Percentiles rank a stretch among this genome's conserved stretches.
phyloP scores from a whole-genome alignment of 306 rosid genomes.

The Dalbergia cultrata region DNA sequence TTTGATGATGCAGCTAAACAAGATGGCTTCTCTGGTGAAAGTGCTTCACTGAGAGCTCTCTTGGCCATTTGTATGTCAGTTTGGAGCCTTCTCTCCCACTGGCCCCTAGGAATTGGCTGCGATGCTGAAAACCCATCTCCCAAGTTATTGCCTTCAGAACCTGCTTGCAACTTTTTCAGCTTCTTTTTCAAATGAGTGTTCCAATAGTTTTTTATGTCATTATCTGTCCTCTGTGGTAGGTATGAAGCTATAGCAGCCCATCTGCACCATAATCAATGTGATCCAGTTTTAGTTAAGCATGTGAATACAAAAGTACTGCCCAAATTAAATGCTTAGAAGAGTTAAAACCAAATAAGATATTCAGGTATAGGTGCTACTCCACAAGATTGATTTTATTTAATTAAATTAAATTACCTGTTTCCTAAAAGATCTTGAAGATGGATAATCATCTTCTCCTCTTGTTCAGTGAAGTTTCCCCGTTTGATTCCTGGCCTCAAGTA shows the following conservation, averaged over 20 bases:
- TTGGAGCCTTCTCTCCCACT: conserved; percentile 56
- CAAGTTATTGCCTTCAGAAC: conserved; percentile 1
- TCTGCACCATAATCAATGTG: conserved; percentile 39
- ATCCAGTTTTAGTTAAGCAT: conserved; percentile 14
- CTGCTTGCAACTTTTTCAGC: conserved; percentile 44
- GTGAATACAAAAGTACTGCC: conserved; percentile 3
- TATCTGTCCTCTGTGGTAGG: conserved; percentile 55
- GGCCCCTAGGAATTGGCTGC: conserved; percentile 45
- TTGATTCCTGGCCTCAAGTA: conserved; percentile 91
- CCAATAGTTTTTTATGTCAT: conserved; percentile 57
- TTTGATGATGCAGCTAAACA: conserved; percentile 33
- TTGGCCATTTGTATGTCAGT: conserved; percentile 53
- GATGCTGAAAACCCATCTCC: conserved; percentile 30
- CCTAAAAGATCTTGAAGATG: conserved; percentile 97
- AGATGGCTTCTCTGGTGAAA: conserved; percentile 66
- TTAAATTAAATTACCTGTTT: conserved; percentile 63
- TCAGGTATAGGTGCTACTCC: neutral
- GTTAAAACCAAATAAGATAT: neutral
- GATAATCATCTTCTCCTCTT: conserved; percentile 96
- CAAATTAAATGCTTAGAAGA: neutral
- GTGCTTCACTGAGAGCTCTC: conserved; percentile 80
- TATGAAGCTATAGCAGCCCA: conserved; percentile 58
- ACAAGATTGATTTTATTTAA: neutral
- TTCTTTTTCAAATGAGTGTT: conserved; percentile 53
- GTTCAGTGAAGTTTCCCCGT: conserved; percentile 88